Base-by-base conservation (phyloP, 1,139 yeast genomes). In the Yamadazyma taylorii region DNA sequence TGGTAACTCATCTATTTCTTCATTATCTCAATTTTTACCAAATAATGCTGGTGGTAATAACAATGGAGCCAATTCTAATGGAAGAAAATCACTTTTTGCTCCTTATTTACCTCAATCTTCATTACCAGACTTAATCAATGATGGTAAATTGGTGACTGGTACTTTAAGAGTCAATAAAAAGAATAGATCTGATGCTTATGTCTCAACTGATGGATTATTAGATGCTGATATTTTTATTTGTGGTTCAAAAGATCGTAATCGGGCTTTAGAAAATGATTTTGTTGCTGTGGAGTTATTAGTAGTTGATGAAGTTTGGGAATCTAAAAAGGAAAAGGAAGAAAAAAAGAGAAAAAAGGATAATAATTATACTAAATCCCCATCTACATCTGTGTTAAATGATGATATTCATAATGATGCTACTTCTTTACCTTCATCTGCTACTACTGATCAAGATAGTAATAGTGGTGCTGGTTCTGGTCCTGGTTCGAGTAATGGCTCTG, bases 181-280 rank as follows among this genome's bases (percentile, higher is more conserved):
- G 64, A 92, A 92, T 60, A 78, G 98, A 53, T 87, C 96, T 1
- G 98, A 92, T 62, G 98, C 98, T 1, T 92, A 94, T 63, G 97
- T 92, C 13, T 83, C 97, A 4, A 92, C 97, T 0, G 97, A 90
- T 57, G 97, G 97, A 2, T 75, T 90, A 31, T 73, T 92, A 46
- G 98, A 92, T 62, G 96, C 97, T 0, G 98, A 92, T 61, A 88
- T 92, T 45, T 92, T 89, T 58, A 92, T 92, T 48, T 94, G 97
- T 68, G 98, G 98, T 10, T 90, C 97, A n/a, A 92, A 92, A 60
- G 98, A 92, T 62, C 86, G 98, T 59, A 92, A 92, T 62, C 81
- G 98, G 58, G 97, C 98, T 9, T 70, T 92, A 37, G 98, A 92
- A 63, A 97, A 97, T 38, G 98, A 92, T 59, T 69, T 88, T 42